Evolutionary conservation across 2,329 filamentous ascomycete genomes (phyloP).

Genomic region (Volutella citrinella): DNA sequence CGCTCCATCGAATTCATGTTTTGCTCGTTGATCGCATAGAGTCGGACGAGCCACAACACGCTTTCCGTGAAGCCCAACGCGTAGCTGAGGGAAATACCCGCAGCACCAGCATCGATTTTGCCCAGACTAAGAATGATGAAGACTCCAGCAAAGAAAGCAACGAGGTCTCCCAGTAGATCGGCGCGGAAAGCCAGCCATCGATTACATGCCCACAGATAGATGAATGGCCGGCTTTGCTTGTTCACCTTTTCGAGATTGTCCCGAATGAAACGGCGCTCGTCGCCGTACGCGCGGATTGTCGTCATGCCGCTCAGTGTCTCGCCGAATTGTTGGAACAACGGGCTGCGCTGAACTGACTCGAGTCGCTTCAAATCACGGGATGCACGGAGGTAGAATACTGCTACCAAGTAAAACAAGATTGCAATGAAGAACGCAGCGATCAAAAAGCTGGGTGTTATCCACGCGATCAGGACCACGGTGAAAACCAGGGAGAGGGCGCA

Average conservation of each 20-base stretch:
- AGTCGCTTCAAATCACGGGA: slow-evolving; percentile 95
- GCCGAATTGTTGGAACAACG: slow-evolving; percentile 95
- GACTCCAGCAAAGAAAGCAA: slow-evolving; percentile 88
- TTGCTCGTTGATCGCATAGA: slow-evolving; percentile 94
- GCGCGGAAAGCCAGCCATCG: slow-evolving; percentile 94
- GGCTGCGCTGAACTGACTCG: slow-evolving; percentile 91
- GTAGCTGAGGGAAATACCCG: slow-evolving; percentile 91
- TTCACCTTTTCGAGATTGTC: slow-evolving; percentile 90
- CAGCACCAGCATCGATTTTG: slow-evolving; percentile 82
- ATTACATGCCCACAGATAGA: slow-evolving; percentile 95
- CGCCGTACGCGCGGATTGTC: slow-evolving; percentile 94
- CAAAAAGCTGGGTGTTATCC: slow-evolving; percentile 87
- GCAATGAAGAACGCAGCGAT: slow-evolving; percentile 85
- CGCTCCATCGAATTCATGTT: slow-evolving; percentile 99
- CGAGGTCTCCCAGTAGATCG: slow-evolving; percentile 84
- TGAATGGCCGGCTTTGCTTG: slow-evolving; percentile 86
- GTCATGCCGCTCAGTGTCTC: slow-evolving; percentile 94
- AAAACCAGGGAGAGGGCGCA: slow-evolving; percentile 69
- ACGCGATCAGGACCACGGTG: slow-evolving; percentile 81
- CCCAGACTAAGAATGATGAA: slow-evolving; percentile 86
- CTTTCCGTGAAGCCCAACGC: slow-evolving; percentile 97
- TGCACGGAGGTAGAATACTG: slow-evolving; percentile 82
- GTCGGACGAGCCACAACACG: slow-evolving; percentile 89
- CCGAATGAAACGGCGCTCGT: slow-evolving; percentile 87
- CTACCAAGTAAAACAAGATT: slow-evolving; percentile 76